These are phyloP conservation scores for Xerophyta viscosa DNA, from an alignment of 106 monocot genomes.

Conservation along the genomic window DNA sequence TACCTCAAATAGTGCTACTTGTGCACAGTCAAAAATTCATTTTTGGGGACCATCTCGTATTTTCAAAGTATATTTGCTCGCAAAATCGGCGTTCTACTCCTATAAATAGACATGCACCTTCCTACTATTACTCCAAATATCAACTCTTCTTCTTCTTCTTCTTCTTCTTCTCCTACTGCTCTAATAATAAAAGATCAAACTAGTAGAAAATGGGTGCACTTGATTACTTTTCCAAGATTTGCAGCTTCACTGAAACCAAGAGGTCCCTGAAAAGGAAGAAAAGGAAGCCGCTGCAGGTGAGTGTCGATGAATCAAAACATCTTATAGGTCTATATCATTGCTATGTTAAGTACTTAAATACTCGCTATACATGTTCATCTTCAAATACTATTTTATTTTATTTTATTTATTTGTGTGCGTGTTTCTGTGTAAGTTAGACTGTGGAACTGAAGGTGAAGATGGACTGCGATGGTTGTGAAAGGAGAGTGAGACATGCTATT, in stretches of 20 bases:
- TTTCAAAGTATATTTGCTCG: too few relatives aligned
- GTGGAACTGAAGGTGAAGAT: constrained; percentile 71
- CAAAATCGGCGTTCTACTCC: too few relatives aligned
- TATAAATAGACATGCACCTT: not conserved
- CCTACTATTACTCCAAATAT: not conserved
- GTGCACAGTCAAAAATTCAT: too few relatives aligned
- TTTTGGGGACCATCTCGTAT: too few relatives aligned
- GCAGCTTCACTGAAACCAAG: constrained; percentile 37
- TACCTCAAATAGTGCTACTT: too few relatives aligned
- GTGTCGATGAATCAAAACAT: not conserved
- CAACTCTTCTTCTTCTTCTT: constrained; percentile 13
- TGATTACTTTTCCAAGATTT: constrained; percentile 40
- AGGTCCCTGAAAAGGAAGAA: constrained; percentile 1
- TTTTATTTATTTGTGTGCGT: not conserved
- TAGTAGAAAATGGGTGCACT: constrained; percentile 41
- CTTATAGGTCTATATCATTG: too few relatives aligned
- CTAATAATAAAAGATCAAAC: not conserved
- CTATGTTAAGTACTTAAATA: too few relatives aligned
- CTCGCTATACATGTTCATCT: too few relatives aligned
- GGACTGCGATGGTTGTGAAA: constrained; percentile 81
- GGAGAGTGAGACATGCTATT: constrained; percentile 50
- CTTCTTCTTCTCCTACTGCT: constrained; percentile 21
- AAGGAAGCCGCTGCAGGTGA: constrained; percentile 7
- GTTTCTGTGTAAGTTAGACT: constrained; percentile 20
- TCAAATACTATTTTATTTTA: not conserved